A percentile compares a stretch with the other conserved stretches of the same genome.
Evolutionary conservation across 257 asterid genomes (phyloP).

Genomic region (Solanum sparsipilum): DNA sequence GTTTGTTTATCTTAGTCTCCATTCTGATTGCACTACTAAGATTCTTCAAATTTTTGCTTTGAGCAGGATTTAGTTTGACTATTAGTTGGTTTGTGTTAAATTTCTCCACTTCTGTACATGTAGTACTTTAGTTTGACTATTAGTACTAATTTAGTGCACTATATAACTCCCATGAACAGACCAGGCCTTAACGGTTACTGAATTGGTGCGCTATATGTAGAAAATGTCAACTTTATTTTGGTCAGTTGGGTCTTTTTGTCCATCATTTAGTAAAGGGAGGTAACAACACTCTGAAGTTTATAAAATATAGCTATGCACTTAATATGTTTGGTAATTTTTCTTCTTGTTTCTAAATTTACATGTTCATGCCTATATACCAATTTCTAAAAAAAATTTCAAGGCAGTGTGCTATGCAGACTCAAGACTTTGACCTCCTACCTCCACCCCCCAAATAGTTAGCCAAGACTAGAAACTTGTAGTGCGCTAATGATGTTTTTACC

Average conservation of each 20-base stretch:
- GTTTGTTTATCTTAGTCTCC: slow-evolving; percentile 17
- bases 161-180: neutral
- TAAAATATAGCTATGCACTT: neutral
- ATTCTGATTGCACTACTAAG: neutral
- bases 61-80: neutral
- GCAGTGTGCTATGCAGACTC: neutral
- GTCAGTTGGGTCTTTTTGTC: neutral
- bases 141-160: neutral
- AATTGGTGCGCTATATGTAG: neutral
- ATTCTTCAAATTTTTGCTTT: neutral
- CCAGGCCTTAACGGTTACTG: neutral
- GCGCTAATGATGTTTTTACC: neutral
- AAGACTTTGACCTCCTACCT: neutral
- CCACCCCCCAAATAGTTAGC: neutral
- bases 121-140: neutral
- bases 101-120: neutral
- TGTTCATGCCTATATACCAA: neutral
- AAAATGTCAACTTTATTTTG: neutral
- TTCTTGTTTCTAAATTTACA: neutral
- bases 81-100: neutral
- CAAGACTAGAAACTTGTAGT: neutral
- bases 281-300: neutral
- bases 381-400: neutral
- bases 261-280: neutral
- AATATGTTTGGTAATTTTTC: neutral